phyloP scores from a whole-genome alignment of 495 filamentous ascomycete species.

The Pyronema omphalodes region DNA sequence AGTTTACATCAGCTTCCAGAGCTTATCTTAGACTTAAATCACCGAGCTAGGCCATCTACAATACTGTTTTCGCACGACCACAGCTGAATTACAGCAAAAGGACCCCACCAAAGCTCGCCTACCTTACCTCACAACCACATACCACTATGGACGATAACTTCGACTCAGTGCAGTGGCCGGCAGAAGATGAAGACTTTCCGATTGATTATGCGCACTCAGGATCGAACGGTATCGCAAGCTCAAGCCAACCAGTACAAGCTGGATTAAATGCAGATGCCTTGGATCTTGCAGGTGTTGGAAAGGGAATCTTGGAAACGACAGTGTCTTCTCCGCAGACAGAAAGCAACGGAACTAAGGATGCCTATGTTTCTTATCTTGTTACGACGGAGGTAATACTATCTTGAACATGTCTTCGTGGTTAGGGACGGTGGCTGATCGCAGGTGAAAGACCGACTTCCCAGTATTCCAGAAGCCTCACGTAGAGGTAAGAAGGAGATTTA shows the following conservation, averaged over 20 bases:
- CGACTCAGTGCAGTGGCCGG: constrained; percentile 16
- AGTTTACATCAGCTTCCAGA: no score
- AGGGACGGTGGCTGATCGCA: not conserved
- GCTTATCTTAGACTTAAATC: no score
- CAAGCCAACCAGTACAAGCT: constrained; percentile 31
- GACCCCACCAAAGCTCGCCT: constrained; percentile 1
- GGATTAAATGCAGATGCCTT: constrained; percentile 37
- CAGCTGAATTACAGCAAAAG: not conserved
- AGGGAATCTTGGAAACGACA: constrained; percentile 64
- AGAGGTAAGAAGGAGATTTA: constrained; percentile 72
- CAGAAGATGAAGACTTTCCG: constrained; percentile 14
- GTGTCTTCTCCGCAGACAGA: constrained; percentile 76
- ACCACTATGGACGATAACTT: constrained; percentile 13
- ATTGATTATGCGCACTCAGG: not conserved
- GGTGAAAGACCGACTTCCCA: constrained; percentile 66
- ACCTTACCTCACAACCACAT: not conserved
- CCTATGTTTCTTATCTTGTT: constrained; percentile 86
- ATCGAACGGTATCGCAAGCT: not conserved
- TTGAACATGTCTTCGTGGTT: not conserved
- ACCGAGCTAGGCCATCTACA: no score
- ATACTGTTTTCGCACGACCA: no score
- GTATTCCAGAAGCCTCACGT: constrained; percentile 68
- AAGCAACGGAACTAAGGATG: constrained; percentile 92
- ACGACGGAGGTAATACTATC: constrained; percentile 56
- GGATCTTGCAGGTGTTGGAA: constrained; percentile 50